Conservation (phyloP, 441 rosid species). For the Aquilaria agallochum region DNA sequence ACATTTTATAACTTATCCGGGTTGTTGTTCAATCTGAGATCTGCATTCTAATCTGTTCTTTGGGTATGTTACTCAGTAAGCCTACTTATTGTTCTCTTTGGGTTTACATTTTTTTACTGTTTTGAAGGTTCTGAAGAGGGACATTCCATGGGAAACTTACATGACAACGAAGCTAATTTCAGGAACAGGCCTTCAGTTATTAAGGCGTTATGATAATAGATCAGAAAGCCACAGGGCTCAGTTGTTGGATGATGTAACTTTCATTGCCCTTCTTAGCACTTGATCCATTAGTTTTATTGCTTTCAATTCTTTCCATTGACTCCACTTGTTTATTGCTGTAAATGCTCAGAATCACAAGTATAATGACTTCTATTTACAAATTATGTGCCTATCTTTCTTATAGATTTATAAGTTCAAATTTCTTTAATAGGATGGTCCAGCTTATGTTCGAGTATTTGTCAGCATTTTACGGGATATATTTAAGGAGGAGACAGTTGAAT, state of each 20-base stretch:
- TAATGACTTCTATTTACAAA: too few relatives aligned
- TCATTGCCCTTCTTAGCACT: conserved; percentile 6
- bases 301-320: not conserved
- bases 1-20: too few relatives aligned
- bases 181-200: conserved; percentile 77
- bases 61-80: not conserved
- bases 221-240: conserved; percentile 78
- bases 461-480: conserved; percentile 78
- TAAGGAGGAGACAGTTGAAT: conserved; percentile 97
- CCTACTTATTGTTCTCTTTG: not conserved
- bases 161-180: conserved; percentile 87
- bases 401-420: conserved; percentile 8
- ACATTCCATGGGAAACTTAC: conserved; percentile 99
- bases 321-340: not conserved
- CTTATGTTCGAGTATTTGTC: conserved; percentile 83
- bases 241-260: conserved; percentile 80
- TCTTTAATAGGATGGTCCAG: conserved; percentile 83
- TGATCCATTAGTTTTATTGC: conserved; percentile 2
- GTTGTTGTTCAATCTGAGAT: too few relatives aligned
- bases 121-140: conserved; percentile 81
- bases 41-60: too few relatives aligned
- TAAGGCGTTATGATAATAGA: conserved; percentile 83
- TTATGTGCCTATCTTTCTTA: conserved; percentile 1
- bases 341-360: too few relatives aligned
- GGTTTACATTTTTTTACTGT: conserved; percentile 1